Percentiles rank a stretch among this genome's conserved stretches.
These are phyloP conservation scores for Ajuga chamaepitys DNA, from an alignment of 257 asterid species.

Conservation along the genomic window DNA sequence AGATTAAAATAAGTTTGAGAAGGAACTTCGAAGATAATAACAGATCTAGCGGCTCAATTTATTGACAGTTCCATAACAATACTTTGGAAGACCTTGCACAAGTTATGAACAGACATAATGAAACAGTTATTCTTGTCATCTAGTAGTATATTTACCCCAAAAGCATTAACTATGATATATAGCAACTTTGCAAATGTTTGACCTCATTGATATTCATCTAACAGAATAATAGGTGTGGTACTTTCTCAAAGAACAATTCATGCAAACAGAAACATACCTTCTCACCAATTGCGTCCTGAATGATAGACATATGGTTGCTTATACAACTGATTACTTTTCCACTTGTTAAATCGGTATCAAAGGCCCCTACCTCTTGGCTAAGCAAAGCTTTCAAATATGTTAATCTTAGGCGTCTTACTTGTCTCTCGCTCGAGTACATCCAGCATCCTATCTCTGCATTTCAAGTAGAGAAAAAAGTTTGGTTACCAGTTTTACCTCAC, in stretches of 20 bases:
- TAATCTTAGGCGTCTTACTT: constrained; percentile 58
- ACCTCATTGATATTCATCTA: background rate
- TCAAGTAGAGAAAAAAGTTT: background rate
- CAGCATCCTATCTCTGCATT: constrained; percentile 83
- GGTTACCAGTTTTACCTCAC: background rate
- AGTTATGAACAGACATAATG: too few species aligned
- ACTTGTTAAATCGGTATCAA: constrained; percentile 63
- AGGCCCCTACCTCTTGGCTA: constrained; percentile 68
- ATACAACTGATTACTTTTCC: constrained; percentile 67
- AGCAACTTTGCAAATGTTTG: background rate
- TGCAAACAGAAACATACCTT: constrained; percentile 42
- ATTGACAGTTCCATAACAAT: too few species aligned
- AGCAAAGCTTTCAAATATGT: constrained; percentile 50
- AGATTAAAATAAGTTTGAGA: background rate
- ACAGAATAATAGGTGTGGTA: background rate
- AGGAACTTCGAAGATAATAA: background rate
- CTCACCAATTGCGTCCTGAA: constrained; percentile 85
- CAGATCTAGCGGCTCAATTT: too few species aligned
- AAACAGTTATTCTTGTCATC: background rate
- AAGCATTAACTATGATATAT: background rate
- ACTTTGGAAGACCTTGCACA: too few species aligned
- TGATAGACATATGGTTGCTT: constrained; percentile 58
- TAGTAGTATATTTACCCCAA: background rate
- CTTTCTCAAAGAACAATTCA: background rate
- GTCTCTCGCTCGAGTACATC: constrained; percentile 84